These are phyloP conservation scores for Tetragonia tetragonoides DNA, from an alignment of 148 eudicot species.

Conservation along the genomic window DNA sequence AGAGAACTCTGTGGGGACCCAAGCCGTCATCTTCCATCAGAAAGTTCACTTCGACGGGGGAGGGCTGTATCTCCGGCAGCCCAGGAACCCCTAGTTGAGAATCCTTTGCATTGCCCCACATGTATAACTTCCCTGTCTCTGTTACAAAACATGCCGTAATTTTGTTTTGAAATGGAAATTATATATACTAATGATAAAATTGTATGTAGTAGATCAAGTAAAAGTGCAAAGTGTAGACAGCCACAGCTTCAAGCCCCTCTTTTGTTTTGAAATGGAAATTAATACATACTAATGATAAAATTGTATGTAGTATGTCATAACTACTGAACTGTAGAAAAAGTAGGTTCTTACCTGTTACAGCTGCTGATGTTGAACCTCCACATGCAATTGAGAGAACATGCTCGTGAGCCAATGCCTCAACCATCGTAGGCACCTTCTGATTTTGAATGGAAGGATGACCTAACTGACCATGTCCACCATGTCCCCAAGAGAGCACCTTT, in stretches of 20 bases:
- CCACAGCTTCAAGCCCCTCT: neutral
- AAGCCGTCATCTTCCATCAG: slow-evolving; percentile 70
- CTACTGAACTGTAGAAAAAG: neutral
- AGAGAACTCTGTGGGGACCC: slow-evolving; percentile 60
- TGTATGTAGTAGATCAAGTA: too few species aligned
- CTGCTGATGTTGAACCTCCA: slow-evolving; percentile 93
- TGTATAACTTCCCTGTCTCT: slow-evolving; percentile 79
- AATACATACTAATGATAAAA: neutral
- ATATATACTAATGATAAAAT: too few species aligned
- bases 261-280: neutral
- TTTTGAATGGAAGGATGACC: slow-evolving; percentile 76
- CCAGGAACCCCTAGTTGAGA: slow-evolving; percentile 92
- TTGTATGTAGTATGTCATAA: neutral
- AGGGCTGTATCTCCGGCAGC: slow-evolving; percentile 67
- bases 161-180: too few species aligned
- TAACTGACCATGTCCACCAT: slow-evolving; percentile 97
- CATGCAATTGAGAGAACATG: slow-evolving; percentile 67
- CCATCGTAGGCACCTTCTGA: slow-evolving; percentile 57
- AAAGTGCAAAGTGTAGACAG: neutral
- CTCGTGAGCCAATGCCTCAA: slow-evolving; percentile 76
- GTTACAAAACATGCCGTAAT: slow-evolving; percentile 21
- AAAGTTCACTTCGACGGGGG: slow-evolving; percentile 83
- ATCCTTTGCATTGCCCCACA: slow-evolving; percentile 92
- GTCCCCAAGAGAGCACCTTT: slow-evolving; percentile 92
- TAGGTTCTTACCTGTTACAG: slow-evolving; percentile 62